Conservation (phyloP, 495 filamentous ascomycete species). For the Pseudoneurospora amorphoporcata region DNA sequence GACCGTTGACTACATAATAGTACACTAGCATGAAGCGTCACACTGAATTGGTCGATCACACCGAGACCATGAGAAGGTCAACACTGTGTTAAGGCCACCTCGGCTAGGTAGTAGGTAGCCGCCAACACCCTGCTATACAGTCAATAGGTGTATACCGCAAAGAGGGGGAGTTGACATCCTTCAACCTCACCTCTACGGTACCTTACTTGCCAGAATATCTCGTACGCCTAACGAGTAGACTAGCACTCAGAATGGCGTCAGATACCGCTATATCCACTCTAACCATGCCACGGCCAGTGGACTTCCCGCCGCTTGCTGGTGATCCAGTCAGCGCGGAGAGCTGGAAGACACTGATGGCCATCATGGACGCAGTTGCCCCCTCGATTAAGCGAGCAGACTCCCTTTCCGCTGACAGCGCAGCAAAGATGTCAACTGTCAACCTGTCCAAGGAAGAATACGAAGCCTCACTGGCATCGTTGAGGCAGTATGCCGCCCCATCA, state of each 20-base stretch:
- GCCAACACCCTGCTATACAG: neutral
- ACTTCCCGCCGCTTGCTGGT: neutral
- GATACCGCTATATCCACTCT: neutral
- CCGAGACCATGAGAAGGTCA: neutral
- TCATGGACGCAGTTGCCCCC: slow-evolving; percentile 13
- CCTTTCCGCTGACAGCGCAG: neutral
- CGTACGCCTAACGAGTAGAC: neutral
- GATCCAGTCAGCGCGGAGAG: slow-evolving; percentile 1
- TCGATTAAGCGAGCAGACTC: slow-evolving; percentile 4
- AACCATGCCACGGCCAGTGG: slow-evolving; percentile 3
- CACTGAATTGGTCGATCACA: neutral
- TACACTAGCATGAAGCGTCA: neutral
- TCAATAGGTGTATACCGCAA: neutral
- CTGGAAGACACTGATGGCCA: slow-evolving; percentile 11
- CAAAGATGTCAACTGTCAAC: neutral
- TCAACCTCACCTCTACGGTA: neutral
- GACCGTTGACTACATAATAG: neutral
- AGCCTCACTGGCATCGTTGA: neutral
- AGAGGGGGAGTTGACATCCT: neutral
- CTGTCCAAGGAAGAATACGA: slow-evolving; percentile 6
- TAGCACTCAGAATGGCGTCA: neutral
- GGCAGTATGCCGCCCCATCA: slow-evolving; percentile 2
- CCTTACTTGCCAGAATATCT: neutral
- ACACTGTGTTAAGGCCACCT: neutral
- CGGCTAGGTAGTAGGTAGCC: neutral